Percentiles rank a stretch among this genome's conserved stretches.
Conservation (phyloP, 1,284 basidiomycete species). For the Trametes sp. region DNA sequence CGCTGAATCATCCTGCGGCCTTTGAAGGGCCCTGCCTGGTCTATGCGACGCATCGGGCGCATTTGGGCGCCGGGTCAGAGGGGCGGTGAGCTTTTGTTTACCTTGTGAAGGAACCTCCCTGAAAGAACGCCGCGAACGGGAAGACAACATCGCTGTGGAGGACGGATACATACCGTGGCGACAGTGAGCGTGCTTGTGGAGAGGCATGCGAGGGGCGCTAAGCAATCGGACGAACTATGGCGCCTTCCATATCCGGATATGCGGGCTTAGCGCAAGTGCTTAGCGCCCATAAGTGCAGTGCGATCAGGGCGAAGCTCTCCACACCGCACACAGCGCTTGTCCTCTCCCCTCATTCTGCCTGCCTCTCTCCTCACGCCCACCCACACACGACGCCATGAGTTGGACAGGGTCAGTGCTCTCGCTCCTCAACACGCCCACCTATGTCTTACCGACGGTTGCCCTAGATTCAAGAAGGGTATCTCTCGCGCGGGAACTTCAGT, state of each 20-base stretch:
- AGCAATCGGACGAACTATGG: slow-evolving; percentile 1
- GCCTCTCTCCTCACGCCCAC: slow-evolving; percentile 11
- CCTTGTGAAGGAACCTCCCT: too few species aligned
- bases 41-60: too few species aligned
- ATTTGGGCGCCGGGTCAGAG: too few species aligned
- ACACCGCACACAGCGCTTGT: slow-evolving; percentile 1
- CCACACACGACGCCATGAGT: slow-evolving; percentile 21
- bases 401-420: slow-evolving; percentile 30
- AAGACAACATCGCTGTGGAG: too few species aligned
- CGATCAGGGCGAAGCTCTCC: slow-evolving; percentile 4
- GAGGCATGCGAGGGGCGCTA: neutral
- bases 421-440: too few species aligned
- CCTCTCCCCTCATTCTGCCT: neutral
- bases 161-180: too few species aligned
- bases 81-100: too few species aligned
- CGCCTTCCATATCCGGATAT: slow-evolving; percentile 16
- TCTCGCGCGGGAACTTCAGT: slow-evolving; percentile 32
- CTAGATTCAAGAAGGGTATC: slow-evolving; percentile 33
- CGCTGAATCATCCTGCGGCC: too few species aligned
- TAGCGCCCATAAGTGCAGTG: slow-evolving; percentile 88
- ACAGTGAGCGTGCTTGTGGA: too few species aligned
- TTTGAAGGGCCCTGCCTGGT: too few species aligned
- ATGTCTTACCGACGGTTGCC: neutral
- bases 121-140: too few species aligned
- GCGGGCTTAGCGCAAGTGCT: slow-evolving; percentile 43